Evolutionary conservation across 768 basidiomycete species (phyloP), one percentile per base, ranked within the genome.

Genomic region (Phlegmacium glaucopus): DNA sequence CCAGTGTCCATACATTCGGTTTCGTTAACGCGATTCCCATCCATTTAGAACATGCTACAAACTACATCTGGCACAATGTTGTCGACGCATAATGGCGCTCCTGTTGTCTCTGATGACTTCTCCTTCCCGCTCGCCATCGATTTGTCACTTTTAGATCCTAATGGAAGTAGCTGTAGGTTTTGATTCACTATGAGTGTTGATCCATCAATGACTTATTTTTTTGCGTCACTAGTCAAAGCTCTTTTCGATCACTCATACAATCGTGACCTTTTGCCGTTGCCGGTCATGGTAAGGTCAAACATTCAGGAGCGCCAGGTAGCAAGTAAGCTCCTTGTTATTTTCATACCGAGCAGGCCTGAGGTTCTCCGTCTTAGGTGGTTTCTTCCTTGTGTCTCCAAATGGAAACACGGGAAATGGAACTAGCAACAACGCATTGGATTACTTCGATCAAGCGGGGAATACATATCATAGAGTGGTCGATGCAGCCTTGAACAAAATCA

Each of bases 241-340:
- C 55, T 59, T 3, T 75, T 90, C 48, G 84, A 90, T 55, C 87
- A 88, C 56, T 83, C 82, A 1, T 90, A 87, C 57, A 63, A 79
- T 42, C 79, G 87, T 17, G 66, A 69, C 17, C 62, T 82, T 32
- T 57, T 75, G 11, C 85, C 86, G 1, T 71, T 72, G 34, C 82
- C 85, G 2, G 77, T 84, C 51, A 73, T 80, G 44, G 57, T 79
- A 5, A 75, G 74, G 9, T 83, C 81, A 8, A 76, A 74, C 9
- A 87, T 85, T 27, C 49, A 62, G 13, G 77, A 83, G 50, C 75
- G 70, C 18, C 88, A 90, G 59, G 62, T 74, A 28, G 74, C 85
- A 9, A 70, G 83, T 83, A 51, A 59, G 77, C 15, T 22, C 47
- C 13, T 26, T 42, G 37, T 11, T 9, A 26, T 40, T 25, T 40